Evolutionary conservation across 1,139 yeast species (phyloP).

Genomic region (Debaryomyces nepalensis): DNA sequence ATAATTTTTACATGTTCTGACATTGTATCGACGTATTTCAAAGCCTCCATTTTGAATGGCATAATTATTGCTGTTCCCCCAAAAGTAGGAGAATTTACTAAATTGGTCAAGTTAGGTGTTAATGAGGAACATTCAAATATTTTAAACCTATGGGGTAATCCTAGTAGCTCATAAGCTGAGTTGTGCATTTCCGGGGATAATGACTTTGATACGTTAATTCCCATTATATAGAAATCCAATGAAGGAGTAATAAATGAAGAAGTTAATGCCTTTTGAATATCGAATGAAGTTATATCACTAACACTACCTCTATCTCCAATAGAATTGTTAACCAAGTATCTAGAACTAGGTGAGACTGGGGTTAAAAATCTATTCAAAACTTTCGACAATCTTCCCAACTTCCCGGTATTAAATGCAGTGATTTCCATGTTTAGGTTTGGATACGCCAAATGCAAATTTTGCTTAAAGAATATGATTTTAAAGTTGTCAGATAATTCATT

Average conservation of each 20-base stretch:
- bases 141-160: conserved; percentile 17
- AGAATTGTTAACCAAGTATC: not conserved
- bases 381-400: conserved; percentile 17
- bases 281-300: conserved; percentile 12
- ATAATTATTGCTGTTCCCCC: conserved; percentile 20
- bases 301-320: not conserved
- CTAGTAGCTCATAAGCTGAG: conserved; percentile 15
- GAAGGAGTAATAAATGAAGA: conserved; percentile 17
- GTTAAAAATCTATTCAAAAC: conserved; percentile 17
- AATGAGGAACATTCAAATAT: conserved; percentile 15
- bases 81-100: conserved; percentile 19
- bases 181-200: conserved; percentile 18
- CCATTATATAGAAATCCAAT: conserved; percentile 16
- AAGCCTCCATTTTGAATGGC: conserved; percentile 19
- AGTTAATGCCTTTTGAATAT: conserved; percentile 16
- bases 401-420: conserved; percentile 18
- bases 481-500: conserved; percentile 16
- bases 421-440: conserved; percentile 14
- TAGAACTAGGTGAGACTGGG: conserved; percentile 14
- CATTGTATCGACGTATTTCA: conserved; percentile 17
- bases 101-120: conserved; percentile 11
- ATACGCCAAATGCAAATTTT: conserved; percentile 9
- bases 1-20: conserved; percentile 19
- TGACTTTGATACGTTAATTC: conserved; percentile 13
- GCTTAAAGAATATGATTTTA: conserved; percentile 15